Base-by-base conservation (phyloP, 805 yeast genomes). In the Cyberlindnera sargentensis region DNA sequence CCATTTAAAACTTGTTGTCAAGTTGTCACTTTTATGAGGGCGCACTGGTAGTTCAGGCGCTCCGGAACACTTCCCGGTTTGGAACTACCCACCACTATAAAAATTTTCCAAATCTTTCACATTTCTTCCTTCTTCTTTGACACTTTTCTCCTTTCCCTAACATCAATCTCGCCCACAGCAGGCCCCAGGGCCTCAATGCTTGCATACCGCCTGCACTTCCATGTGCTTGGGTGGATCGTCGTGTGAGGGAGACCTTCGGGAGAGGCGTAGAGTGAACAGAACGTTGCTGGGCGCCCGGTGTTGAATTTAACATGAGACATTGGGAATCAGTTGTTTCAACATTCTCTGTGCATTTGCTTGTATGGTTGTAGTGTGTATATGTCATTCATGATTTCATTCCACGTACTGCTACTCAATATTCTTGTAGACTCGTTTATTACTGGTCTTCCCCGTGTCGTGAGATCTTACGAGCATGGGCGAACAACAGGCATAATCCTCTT, bases 261-360 rank as follows among this genome's bases (percentile, higher is more conserved):
- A 41, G 37, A 44, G 47, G 50, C 53, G 53, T 49, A 49, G 50
- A 49, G 24, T 30, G 41, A 49, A 37, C 23, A n/a, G 53, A 49
- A 49, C 53, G 53, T 47, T 49, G 53, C 53, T 49, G 53, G 53
- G 53, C 53, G 48, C 53, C 53, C 47, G 53, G 39, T 47, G 49
- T 47, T 50, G 49, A 50, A 36, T 42, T 42, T 45, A 47, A 26
- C 35, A 43, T 49, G 53, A 47, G 44, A 42, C 46, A 43, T 36
- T 47, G 51, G 51, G 51, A 47, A 47, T 47, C 51, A 47, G 51
- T 45, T 47, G 51, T 45, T 47, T 47, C 51, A 27, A 47, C 47
- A 47, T 47, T 29, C 20, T 27, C 8, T 30, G 10, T 31, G 4
- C 28, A 15, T 37, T 27, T 8, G 25, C 6, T 20, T 33, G 24